Evolutionary conservation across 2,329 filamentous ascomycete species (phyloP).

Genomic region (Aspergillus costaricaensis): DNA sequence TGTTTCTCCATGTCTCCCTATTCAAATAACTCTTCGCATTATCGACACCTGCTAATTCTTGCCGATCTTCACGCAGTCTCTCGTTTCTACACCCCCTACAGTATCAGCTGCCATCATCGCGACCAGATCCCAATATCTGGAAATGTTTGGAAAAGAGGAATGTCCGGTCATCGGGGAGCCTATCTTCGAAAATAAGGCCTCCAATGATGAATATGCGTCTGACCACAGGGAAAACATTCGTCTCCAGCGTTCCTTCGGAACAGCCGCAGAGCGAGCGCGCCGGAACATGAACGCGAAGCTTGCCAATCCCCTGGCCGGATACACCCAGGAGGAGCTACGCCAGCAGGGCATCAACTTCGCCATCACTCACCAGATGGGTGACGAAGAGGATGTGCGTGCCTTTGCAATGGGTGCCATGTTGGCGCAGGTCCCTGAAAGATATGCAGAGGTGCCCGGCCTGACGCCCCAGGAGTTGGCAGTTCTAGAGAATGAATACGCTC

Average conservation of each 20-base stretch:
- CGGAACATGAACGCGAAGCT: constrained; percentile 53
- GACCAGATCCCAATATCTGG: neutral
- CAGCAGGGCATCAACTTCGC: constrained; percentile 62
- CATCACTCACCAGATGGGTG: constrained; percentile 55
- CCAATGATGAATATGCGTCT: constrained; percentile 16
- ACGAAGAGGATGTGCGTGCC: constrained; percentile 58
- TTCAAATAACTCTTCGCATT: neutral
- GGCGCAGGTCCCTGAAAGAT: constrained; percentile 56
- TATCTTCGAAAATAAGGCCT: constrained; percentile 9
- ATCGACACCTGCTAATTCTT: neutral
- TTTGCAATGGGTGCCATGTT: constrained; percentile 63
- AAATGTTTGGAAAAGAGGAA: constrained; percentile 22
- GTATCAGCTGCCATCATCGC: neutral
- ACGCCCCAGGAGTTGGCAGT: constrained; percentile 60
- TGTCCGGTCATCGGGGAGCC: constrained; percentile 9
- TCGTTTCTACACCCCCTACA: neutral
- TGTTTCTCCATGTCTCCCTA: neutral
- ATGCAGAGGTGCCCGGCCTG: constrained; percentile 55
- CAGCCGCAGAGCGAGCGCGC: constrained; percentile 43
- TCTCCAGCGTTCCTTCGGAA: constrained; percentile 29
- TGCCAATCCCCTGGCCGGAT: constrained; percentile 55
- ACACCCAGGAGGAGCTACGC: constrained; percentile 53
- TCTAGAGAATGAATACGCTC: constrained; percentile 61
- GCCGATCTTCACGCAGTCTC: neutral
- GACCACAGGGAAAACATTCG: constrained; percentile 22